Evolutionary conservation across 768 basidiomycete genomes (phyloP), one percentile per base, ranked within the genome.

Genomic region (Boletellus sp.): DNA sequence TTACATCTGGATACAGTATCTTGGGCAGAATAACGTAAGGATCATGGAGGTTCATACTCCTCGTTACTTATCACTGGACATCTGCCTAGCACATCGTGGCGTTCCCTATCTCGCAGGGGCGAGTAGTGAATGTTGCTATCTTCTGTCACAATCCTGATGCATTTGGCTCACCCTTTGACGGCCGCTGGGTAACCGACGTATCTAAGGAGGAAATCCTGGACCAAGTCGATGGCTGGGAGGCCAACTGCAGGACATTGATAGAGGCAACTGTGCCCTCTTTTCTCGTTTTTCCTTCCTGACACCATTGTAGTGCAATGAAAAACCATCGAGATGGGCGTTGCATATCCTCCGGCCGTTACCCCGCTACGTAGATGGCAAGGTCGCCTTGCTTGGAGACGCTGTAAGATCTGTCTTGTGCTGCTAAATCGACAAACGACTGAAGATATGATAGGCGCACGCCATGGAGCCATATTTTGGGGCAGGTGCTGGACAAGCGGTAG

Each of bases 401-500:
- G 74, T 76, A 52, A 67, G 59, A n/a, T 49, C 38, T 20, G 15
- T 36, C 31, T 26, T 22, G 6, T 19, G 8, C 20, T 45, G 4
- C n/a, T 32, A 38, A 39, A 39, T 12, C 11, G 26, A 40, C n/a
- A 42, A 20, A 37, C 7, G 17, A 41, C 26, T 53, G 47, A 58
- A 26, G 39, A 17, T 37, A 11, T 10, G 35, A n/a, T 38, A 64
- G 77, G 76, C 76, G 0, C 76, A 79, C 58, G 75, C 72, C 0
- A 76, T 76, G 70, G 63, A 70, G 4, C 76, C 76, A 0, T 69
- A 77, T 54, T 68, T 74, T 57, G 77, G 74, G 1, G 70, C 75
- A 0, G 77, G 78, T 3, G 79, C 76, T 3, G 74, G 76, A 3
- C 76, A 77, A 46, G 77, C 77, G 1, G 70, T 78, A n/a, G 79